Conservation (phyloP, 2,329 filamentous ascomycete genomes). For the Grosmannia huntii region DNA sequence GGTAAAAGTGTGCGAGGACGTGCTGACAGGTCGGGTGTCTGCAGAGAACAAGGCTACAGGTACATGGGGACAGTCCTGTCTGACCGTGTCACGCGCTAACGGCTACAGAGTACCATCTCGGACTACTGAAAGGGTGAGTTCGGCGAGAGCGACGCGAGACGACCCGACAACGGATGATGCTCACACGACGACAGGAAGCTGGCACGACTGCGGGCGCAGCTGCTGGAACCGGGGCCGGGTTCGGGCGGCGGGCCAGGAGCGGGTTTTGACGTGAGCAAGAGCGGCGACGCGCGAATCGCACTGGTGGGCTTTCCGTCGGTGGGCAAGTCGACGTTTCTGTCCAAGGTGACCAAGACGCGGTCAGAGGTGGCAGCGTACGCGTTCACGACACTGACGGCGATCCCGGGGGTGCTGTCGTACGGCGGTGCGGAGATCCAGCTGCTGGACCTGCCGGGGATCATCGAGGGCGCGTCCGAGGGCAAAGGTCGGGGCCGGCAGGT, state of each 20-base stretch:
- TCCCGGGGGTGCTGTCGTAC: conserved; percentile 94
- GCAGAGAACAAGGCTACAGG: conserved; percentile 97
- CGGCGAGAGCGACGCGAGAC: neutral
- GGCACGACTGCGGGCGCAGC: conserved; percentile 82
- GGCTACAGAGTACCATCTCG: conserved; percentile 85
- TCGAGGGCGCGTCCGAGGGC: conserved; percentile 89
- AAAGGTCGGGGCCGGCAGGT: conserved; percentile 94
- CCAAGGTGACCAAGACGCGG: conserved; percentile 95
- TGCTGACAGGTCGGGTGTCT: conserved; percentile 9
- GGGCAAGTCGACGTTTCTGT: conserved; percentile 97
- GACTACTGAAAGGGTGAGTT: conserved; percentile 83
- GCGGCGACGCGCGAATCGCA: conserved; percentile 89
- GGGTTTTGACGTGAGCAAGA: conserved; percentile 92
- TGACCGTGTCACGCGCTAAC: neutral
- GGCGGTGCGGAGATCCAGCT: conserved; percentile 97
- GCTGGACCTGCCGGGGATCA: conserved; percentile 93
- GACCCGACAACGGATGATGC: no score
- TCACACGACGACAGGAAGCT: conserved; percentile 56
- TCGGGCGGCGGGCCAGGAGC: conserved; percentile 64
- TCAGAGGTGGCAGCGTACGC: conserved; percentile 93
- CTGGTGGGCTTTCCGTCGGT: conserved; percentile 98
- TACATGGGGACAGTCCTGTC: conserved; percentile 31
- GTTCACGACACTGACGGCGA: conserved; percentile 95
- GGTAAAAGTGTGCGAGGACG: neutral
- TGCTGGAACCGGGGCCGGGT: conserved; percentile 78